Conservation (phyloP, 2,329 filamentous ascomycete species). For the Scedosporium boydii region DNA sequence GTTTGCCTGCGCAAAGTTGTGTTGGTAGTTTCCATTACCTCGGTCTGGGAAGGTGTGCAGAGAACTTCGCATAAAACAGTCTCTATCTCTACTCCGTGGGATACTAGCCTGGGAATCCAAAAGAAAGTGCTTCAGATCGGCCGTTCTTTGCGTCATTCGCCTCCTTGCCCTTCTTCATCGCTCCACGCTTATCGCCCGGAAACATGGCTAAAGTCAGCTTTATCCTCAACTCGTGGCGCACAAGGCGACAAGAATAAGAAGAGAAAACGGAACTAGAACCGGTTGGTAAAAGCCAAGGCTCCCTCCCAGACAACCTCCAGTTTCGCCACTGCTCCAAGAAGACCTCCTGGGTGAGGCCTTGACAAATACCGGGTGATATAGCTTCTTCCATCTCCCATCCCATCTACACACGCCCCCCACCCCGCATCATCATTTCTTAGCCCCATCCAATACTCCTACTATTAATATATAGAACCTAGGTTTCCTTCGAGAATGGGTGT, state of each 20-base stretch:
- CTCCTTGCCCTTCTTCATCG: neutral
- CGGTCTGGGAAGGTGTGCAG: too few relatives aligned
- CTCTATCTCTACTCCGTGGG: too few relatives aligned
- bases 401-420: neutral
- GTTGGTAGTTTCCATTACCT: too few relatives aligned
- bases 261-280: neutral
- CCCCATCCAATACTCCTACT: neutral
- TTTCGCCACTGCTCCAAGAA: neutral
- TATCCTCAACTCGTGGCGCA: neutral
- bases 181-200: neutral
- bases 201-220: neutral
- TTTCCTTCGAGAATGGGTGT: neutral
- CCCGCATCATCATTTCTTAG: neutral
- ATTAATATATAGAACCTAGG: neutral
- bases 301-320: neutral
- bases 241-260: neutral
- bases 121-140: too few relatives aligned
- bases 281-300: neutral
- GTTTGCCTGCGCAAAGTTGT: too few relatives aligned
- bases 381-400: neutral
- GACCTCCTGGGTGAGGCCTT: neutral
- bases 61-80: neutral
- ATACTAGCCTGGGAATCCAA: too few relatives aligned
- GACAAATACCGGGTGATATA: constrained; percentile 1
- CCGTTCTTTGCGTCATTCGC: neutral